phyloP scores from a whole-genome alignment of 1,284 basidiomycete genomes.

The Exsudoporus floridanus region DNA sequence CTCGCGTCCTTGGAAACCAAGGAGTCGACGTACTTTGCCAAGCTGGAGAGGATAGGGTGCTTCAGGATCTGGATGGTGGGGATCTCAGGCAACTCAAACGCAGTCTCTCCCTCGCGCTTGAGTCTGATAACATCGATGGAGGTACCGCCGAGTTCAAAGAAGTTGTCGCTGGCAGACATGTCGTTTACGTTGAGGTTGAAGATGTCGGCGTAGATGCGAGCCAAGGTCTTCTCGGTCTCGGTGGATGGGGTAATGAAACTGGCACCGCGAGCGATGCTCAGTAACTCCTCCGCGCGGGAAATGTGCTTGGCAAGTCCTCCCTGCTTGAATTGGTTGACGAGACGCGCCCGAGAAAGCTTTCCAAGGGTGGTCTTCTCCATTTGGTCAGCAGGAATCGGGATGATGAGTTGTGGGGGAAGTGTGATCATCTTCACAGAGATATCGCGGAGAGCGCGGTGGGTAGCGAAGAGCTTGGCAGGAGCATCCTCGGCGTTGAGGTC shows the following conservation, averaged over 20 bases:
- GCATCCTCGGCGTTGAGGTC: constrained; percentile 21
- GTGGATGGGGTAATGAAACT: constrained; percentile 26
- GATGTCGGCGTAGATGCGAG: constrained; percentile 31
- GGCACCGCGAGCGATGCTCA: constrained; percentile 27
- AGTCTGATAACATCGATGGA: constrained; percentile 35
- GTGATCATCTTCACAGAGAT: constrained; percentile 31
- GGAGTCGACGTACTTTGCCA: constrained; percentile 31
- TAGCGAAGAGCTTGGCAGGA: constrained; percentile 17
- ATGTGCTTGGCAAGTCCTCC: constrained; percentile 30
- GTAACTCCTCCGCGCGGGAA: constrained; percentile 29
- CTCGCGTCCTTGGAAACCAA: constrained; percentile 18
- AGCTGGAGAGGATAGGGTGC: constrained; percentile 38
- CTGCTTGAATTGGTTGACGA: constrained; percentile 30
- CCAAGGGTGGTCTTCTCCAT: constrained; percentile 38
- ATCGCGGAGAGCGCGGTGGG: constrained; percentile 21
- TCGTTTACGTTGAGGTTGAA: constrained; percentile 27
- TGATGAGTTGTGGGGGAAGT: constrained; percentile 27
- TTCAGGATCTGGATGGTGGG: constrained; percentile 44
- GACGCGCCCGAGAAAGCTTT: constrained; percentile 34
- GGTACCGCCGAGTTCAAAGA: constrained; percentile 36
- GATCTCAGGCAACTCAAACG: constrained; percentile 38
- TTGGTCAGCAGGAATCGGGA: constrained; percentile 30
- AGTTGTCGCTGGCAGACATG: constrained; percentile 33
- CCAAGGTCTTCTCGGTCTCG: constrained; percentile 29
- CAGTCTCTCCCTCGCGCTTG: constrained; percentile 39